Conservation (phyloP, 1,284 basidiomycete genomes). For the Cutaneotrichosporon dermatis region DNA sequence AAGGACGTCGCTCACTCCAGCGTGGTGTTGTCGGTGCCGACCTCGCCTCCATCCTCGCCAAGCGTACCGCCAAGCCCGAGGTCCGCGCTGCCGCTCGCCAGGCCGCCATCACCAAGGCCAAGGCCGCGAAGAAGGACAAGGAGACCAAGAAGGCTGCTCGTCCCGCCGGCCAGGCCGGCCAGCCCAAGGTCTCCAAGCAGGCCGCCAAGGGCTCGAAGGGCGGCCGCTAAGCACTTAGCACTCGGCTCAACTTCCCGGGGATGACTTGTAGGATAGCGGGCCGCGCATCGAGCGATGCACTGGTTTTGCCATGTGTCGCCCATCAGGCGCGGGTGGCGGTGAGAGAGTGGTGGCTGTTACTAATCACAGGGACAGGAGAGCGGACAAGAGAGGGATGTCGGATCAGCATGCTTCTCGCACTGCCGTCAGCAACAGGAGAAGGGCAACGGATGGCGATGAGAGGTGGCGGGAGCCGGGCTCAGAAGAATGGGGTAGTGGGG, state of each 20-base stretch:
- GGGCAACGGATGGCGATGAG: no score
- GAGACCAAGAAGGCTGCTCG: slow-evolving; percentile 78
- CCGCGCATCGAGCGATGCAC: slow-evolving; percentile 22
- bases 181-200: slow-evolving; percentile 89
- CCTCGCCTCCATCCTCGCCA: slow-evolving; percentile 81
- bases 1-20: slow-evolving; percentile 50
- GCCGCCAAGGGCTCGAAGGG: slow-evolving; percentile 78
- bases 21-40: slow-evolving; percentile 98
- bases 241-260: neutral
- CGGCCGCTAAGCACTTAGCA: slow-evolving; percentile 38
- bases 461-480: no score
- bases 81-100: slow-evolving; percentile 75
- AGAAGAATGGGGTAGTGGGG: no score
- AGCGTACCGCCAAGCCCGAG: slow-evolving; percentile 84
- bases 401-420: no score
- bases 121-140: slow-evolving; percentile 93
- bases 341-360: neutral
- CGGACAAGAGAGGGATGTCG: no score
- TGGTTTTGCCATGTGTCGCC: slow-evolving; percentile 12
- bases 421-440: no score
- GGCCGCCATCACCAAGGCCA: slow-evolving; percentile 84
- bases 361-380: neutral
- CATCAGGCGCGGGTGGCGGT: neutral
- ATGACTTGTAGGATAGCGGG: slow-evolving; percentile 24
- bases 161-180: slow-evolving; percentile 54